A percentile compares a stretch with the other conserved stretches of the same genome.
Conservation (phyloP, 805 yeast species). For the Wickerhamiella lipophila region DNA sequence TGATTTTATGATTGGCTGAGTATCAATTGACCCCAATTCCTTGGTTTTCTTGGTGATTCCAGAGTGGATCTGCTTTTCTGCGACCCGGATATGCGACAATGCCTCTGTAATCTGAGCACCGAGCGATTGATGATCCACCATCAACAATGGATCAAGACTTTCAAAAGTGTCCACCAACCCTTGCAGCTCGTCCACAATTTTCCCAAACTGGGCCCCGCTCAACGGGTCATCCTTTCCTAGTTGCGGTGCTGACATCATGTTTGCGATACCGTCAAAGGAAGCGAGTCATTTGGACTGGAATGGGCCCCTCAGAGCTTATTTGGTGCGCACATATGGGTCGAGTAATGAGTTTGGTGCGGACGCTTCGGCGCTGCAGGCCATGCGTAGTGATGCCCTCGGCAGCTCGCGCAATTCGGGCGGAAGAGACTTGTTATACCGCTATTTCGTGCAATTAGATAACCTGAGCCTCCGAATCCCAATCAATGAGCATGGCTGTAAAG, state of each 20-base stretch:
- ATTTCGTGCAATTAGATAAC: conserved; percentile 71
- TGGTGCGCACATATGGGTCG: conserved; percentile 50
- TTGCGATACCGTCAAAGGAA: conserved; percentile 30
- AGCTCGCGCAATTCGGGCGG: conserved; percentile 34
- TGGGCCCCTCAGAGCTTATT: conserved; percentile 44
- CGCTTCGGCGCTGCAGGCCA: conserved; percentile 39
- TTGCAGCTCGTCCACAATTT: background rate
- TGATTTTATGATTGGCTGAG: background rate
- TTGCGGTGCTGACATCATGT: conserved; percentile 18
- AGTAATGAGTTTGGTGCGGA: conserved; percentile 47
- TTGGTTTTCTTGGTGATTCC: conserved; percentile 24
- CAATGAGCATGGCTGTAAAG: conserved; percentile 38
- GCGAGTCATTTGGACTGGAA: conserved; percentile 57
- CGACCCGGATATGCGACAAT: background rate
- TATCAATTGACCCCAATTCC: background rate
- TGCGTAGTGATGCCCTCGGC: conserved; percentile 49
- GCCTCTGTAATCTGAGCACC: background rate
- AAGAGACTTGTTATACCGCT: conserved; percentile 46
- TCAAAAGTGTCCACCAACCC: background rate
- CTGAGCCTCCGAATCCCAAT: conserved; percentile 66
- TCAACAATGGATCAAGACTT: too few species aligned
- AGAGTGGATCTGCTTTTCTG: conserved; percentile 25
- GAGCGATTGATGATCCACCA: too few species aligned
- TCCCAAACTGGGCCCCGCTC: background rate
- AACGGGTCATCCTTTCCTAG: too few species aligned